Conservation (phyloP, 2,329 filamentous ascomycete species). For the Xylaria sp. region DNA sequence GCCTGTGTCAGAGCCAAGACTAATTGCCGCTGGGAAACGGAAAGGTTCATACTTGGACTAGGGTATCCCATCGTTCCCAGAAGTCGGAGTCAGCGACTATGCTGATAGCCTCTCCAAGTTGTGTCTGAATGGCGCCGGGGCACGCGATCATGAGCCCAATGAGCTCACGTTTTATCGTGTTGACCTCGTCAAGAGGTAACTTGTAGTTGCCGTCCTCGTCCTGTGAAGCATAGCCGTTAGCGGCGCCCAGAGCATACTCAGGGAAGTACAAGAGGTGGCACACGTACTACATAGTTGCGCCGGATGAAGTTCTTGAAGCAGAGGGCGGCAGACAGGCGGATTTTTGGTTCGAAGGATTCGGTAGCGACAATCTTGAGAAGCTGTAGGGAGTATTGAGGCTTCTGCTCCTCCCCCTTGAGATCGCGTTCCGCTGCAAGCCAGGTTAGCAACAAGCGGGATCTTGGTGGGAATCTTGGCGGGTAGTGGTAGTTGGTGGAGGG, state of each 20-base stretch:
- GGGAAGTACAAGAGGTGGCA: conserved; percentile 4
- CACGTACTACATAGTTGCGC: conserved; percentile 84
- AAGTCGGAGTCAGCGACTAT: conserved; percentile 98
- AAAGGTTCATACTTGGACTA: conserved; percentile 78
- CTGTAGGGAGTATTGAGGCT: conserved; percentile 86
- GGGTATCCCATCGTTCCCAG: conserved; percentile 94
- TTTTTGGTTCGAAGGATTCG: conserved; percentile 76
- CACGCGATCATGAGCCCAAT: conserved; percentile 97
- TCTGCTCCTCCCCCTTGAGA: conserved; percentile 81
- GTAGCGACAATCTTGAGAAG: conserved; percentile 92
- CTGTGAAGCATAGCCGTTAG: conserved; percentile 50
- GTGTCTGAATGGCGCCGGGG: conserved; percentile 86
- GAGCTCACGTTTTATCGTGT: conserved; percentile 91
- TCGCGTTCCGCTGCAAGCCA: conserved; percentile 76
- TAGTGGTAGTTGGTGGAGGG: conserved; percentile 37
- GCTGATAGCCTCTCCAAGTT: conserved; percentile 96
- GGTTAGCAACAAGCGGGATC: conserved; percentile 31
- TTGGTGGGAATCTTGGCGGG: conserved; percentile 3
- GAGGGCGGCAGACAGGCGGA: conserved; percentile 85
- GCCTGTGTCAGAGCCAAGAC: conserved; percentile 21
- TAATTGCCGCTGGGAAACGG: neutral
- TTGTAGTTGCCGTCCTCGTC: conserved; percentile 96
- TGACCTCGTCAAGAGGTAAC: conserved; percentile 82
- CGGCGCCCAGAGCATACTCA: neutral
- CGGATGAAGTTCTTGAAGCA: conserved; percentile 99